Evolutionary conservation across 2,329 filamentous ascomycete genomes (phyloP).

Genomic region (Fusarium scirpi): DNA sequence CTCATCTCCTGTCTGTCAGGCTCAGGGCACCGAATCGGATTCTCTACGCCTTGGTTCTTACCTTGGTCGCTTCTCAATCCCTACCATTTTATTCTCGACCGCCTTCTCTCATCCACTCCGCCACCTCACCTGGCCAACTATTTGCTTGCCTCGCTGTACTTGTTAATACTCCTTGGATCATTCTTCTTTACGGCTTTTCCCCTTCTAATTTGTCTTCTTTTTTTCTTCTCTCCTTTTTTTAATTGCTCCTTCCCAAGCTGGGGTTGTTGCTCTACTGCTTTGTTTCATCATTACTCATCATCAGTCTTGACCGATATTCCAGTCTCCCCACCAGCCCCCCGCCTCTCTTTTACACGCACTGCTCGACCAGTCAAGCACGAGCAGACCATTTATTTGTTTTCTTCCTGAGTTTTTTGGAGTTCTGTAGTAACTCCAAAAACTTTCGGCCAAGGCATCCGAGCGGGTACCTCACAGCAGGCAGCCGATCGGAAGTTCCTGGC

Average conservation of each 20-base stretch:
- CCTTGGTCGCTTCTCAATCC: slow-evolving; percentile 35
- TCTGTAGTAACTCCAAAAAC: slow-evolving; percentile 27
- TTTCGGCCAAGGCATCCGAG: slow-evolving; percentile 39
- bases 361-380: slow-evolving; percentile 38
- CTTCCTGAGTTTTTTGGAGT: slow-evolving; percentile 26
- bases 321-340: slow-evolving; percentile 37
- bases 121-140: slow-evolving; percentile 34
- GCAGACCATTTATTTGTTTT: slow-evolving; percentile 21
- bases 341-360: slow-evolving; percentile 17
- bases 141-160: slow-evolving; percentile 26
- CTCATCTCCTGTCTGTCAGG: slow-evolving; percentile 11
- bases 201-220: slow-evolving; percentile 28
- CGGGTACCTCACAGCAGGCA: slow-evolving; percentile 41
- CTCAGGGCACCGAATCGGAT: slow-evolving; percentile 33
- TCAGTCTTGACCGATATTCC: slow-evolving; percentile 40
- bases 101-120: slow-evolving; percentile 43
- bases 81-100: slow-evolving; percentile 39
- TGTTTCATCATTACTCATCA: slow-evolving; percentile 38
- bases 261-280: slow-evolving; percentile 22
- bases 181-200: slow-evolving; percentile 24
- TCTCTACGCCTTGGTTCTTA: slow-evolving; percentile 30
- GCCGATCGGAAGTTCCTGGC: slow-evolving; percentile 36
- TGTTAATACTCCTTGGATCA: slow-evolving; percentile 15
- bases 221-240: neutral
- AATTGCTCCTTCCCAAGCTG: slow-evolving; percentile 10